These are phyloP conservation scores for Serendipita sp. DNA, from an alignment of 768 basidiomycete genomes.

Conservation along the genomic window DNA sequence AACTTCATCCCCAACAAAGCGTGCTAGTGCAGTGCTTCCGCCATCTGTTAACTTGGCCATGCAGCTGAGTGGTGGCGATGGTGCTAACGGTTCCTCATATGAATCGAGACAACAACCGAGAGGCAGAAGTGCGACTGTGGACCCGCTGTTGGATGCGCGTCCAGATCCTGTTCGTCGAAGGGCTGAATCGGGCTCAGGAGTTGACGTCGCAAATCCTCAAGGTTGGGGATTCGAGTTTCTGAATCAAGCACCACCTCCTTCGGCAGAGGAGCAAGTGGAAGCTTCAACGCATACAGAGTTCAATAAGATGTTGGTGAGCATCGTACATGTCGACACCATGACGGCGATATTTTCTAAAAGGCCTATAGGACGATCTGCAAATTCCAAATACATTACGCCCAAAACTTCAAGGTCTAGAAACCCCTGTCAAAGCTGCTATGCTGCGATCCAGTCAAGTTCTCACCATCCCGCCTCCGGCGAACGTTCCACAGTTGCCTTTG, in stretches of 20 bases:
- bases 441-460: constrained; percentile 67
- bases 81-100: not conserved
- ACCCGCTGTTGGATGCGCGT: not conserved
- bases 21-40: not conserved
- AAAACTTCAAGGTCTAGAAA: constrained; percentile 67
- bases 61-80: not conserved
- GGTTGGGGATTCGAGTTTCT: constrained; percentile 6
- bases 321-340: not conserved
- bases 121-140: not conserved
- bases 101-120: not conserved
- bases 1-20: constrained; percentile 3
- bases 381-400: constrained; percentile 64
- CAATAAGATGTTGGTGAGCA: constrained; percentile 60
- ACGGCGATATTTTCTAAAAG: not conserved
- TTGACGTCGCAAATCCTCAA: not conserved
- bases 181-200: not conserved
- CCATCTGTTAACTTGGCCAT: constrained; percentile 5
- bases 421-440: constrained; percentile 82
- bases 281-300: constrained; percentile 52
- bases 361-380: constrained; percentile 67
- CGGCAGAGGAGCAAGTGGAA: constrained; percentile 10
- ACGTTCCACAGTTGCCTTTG: constrained; percentile 32
- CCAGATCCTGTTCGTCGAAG: not conserved
- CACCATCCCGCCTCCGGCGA: constrained; percentile 21
- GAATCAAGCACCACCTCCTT: not conserved